These are phyloP conservation scores for Eucalyptus albens DNA, from an alignment of 345 rosid species.

Conservation along the genomic window DNA sequence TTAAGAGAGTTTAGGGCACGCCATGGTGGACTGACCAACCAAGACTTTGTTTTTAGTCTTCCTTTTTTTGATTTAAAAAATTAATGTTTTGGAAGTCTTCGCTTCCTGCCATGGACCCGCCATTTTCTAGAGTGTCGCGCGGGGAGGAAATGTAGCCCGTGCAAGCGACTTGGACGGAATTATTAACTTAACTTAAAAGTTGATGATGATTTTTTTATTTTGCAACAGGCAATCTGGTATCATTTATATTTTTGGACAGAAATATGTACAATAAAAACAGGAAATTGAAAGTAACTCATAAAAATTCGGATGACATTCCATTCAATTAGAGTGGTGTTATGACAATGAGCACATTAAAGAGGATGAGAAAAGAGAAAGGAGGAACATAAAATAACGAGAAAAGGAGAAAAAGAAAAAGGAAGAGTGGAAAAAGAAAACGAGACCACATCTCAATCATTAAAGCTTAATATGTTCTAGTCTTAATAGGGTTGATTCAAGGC, in stretches of 20 bases:
- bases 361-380: not conserved
- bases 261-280: not conserved
- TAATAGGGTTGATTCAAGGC: not conserved
- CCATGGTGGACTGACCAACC: not conserved
- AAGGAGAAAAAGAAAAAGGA: not conserved
- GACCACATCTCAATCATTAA: not conserved
- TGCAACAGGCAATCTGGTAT: not conserved
- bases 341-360: not conserved
- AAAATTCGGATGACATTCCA: not conserved
- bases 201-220: not conserved
- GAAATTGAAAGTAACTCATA: not conserved
- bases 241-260: not conserved
- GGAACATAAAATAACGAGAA: not conserved
- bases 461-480: not conserved
- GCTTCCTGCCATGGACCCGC: not conserved
- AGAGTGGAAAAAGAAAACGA: not conserved
- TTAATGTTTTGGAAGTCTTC: not conserved
- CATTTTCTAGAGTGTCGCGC: not conserved
- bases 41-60: not conserved
- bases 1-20: not conserved
- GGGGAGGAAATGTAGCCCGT: not conserved
- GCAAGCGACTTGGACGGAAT: not conserved
- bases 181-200: not conserved
- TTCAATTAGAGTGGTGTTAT: not conserved
- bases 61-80: not conserved